Conservation (phyloP, 1,284 basidiomycete species). For the Lentinula novae-zelandiae region DNA sequence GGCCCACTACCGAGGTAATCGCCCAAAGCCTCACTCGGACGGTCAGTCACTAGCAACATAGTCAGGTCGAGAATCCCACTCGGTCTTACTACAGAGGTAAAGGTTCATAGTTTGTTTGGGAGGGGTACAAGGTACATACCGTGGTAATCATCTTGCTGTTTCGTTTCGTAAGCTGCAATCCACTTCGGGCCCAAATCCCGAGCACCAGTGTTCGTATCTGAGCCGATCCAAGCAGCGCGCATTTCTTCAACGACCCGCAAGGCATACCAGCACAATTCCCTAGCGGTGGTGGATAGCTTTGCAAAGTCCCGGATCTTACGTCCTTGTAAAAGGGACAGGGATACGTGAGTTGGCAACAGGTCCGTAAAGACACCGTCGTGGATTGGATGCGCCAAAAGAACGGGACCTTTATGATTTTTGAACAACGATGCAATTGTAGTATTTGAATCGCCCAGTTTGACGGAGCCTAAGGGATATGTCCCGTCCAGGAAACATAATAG, state of each 20-base stretch:
- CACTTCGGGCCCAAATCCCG: slow-evolving; percentile 71
- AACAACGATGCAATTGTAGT: slow-evolving; percentile 40
- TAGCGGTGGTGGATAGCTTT: slow-evolving; percentile 61
- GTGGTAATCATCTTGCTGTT: slow-evolving; percentile 60
- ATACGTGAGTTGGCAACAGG: slow-evolving; percentile 44
- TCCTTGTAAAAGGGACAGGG: slow-evolving; percentile 54
- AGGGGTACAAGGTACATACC: slow-evolving; percentile 39
- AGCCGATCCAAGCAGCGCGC: slow-evolving; percentile 67
- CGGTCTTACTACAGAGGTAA: slow-evolving; percentile 46
- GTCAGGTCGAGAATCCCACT: slow-evolving; percentile 69
- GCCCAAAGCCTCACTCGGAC: slow-evolving; percentile 58
- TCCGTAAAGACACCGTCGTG: slow-evolving; percentile 28
- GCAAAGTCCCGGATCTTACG: slow-evolving; percentile 64
- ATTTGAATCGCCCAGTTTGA: slow-evolving; percentile 35
- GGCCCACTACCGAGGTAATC: slow-evolving; percentile 77
- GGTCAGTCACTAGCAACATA: slow-evolving; percentile 65
- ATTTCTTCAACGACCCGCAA: slow-evolving; percentile 70
- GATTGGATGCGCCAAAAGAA: slow-evolving; percentile 46
- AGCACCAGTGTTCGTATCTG: slow-evolving; percentile 59
- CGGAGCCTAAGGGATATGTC: slow-evolving; percentile 70
- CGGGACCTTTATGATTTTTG: slow-evolving; percentile 43
- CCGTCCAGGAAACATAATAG: slow-evolving; percentile 75
- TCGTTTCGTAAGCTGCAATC: slow-evolving; percentile 58
- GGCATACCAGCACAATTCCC: slow-evolving; percentile 67
- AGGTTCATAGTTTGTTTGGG: neutral